Conservation (phyloP, 768 basidiomycete species). For the Mrakia blollopis region DNA sequence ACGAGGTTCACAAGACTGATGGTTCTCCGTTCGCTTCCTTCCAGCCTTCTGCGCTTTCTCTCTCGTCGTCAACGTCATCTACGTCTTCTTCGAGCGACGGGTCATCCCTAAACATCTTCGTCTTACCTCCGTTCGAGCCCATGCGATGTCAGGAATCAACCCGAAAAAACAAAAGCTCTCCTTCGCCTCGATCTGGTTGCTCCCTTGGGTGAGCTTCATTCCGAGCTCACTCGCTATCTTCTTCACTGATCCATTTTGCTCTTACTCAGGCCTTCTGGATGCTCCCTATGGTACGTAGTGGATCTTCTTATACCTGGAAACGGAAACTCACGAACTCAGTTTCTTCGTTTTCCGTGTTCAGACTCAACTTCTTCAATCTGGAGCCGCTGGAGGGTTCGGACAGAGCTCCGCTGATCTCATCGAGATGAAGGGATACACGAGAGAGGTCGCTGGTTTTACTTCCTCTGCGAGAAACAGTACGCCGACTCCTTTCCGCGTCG, state of each 20-base stretch:
- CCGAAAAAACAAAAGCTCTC: neutral
- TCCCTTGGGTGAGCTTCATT: neutral
- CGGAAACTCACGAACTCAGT: neutral
- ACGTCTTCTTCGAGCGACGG: neutral
- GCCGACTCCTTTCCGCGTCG: neutral
- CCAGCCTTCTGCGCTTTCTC: constrained; percentile 15
- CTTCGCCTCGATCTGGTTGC: neutral
- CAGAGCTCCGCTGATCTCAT: constrained; percentile 27
- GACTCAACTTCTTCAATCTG: constrained; percentile 30
- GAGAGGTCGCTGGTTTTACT: constrained; percentile 7
- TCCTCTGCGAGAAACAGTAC: neutral
- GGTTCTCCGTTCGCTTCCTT: no score
- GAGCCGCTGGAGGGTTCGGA: constrained; percentile 29
- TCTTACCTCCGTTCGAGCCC: neutral
- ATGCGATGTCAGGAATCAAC: neutral
- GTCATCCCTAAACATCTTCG: neutral
- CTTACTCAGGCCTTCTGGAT: constrained; percentile 2
- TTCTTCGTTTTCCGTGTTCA: neutral
- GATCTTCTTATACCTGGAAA: neutral
- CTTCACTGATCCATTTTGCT: neutral
- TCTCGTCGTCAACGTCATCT: constrained; percentile 7
- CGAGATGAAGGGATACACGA: constrained; percentile 13
- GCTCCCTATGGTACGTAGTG: neutral
- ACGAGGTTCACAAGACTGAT: neutral
- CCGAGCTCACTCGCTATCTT: neutral